Evolutionary conservation across 179 eudicot species (phyloP).

Genomic region (Drosera spatulata): DNA sequence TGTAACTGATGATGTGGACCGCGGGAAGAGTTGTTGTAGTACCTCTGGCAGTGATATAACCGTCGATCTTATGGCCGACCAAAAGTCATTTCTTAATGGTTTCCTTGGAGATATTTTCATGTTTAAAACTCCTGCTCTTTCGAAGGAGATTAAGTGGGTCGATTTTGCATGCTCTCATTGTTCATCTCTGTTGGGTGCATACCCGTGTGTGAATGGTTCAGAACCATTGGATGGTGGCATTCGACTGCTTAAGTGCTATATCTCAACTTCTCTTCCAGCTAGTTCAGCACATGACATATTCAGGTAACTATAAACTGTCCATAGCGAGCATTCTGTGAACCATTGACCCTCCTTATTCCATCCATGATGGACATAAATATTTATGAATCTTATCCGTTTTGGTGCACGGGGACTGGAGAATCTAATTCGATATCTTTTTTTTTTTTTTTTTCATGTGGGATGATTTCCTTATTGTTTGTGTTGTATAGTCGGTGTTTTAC

Average conservation of each 20-base stretch:
- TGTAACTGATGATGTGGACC: too few species aligned
- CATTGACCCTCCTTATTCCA: too few species aligned
- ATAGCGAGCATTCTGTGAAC: background rate
- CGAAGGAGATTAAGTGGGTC: slow-evolving; percentile 68
- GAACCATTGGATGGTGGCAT: slow-evolving; percentile 70
- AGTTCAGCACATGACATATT: slow-evolving; percentile 37
- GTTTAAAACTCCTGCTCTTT: slow-evolving; percentile 49
- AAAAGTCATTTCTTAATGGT: slow-evolving; percentile 73
- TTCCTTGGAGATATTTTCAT: slow-evolving; percentile 76
- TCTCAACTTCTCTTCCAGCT: slow-evolving; percentile 50
- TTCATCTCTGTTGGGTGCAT: slow-evolving; percentile 67
- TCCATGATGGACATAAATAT: too few species aligned
- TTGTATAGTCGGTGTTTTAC: too few species aligned
- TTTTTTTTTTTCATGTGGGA: too few species aligned
- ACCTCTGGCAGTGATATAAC: slow-evolving; percentile 3
- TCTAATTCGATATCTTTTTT: too few species aligned
- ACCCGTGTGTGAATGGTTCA: slow-evolving; percentile 39
- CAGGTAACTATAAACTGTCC: slow-evolving; percentile 23
- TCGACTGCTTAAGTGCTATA: slow-evolving; percentile 70
- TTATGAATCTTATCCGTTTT: too few species aligned
- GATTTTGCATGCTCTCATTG: slow-evolving; percentile 63
- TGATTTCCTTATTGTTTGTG: too few species aligned
- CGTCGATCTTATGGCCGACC: slow-evolving; percentile 38
- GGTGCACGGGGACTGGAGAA: too few species aligned
- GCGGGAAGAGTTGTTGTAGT: too few species aligned